Evolutionary conservation across 768 basidiomycete genomes (phyloP), one percentile per base, ranked within the genome.

Genomic region (Calocybe indica): DNA sequence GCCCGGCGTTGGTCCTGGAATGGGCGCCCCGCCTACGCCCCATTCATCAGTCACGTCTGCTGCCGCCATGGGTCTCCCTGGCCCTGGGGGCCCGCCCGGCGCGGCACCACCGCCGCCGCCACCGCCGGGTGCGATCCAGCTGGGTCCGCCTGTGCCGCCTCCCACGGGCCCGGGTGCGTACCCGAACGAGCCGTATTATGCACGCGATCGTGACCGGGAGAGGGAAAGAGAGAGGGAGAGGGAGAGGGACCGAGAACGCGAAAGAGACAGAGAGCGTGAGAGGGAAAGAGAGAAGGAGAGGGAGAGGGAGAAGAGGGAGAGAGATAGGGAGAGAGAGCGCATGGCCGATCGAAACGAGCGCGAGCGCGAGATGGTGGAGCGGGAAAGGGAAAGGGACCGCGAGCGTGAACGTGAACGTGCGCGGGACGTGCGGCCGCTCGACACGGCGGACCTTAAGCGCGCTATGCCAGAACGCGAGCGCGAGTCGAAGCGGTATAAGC

Each of bases 401-500:
- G 61, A 62, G 45, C 51, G 54, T 14, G 34, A 46, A 28, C 47
- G 48, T 43, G 54, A 51, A 51, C 33, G 37, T 37, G 9, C 29
- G 51, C 28, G 55, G 51, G 29, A 51, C 38, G 34, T 50, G 56
- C 9, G 51, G 42, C 39, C 22, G 2, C 42, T 49, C 11, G 61
- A 63, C 37, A 47, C 52, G 32, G 55, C 51, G 30, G 56, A 64
- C 38, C 56, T 62, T 15, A 66, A 62, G 29, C 55, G 66, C 22
- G 75, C 75, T n/a, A 64, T 72, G 13, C 60, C 72, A 5, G 50
- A 53, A 5, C 69, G 71, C 48, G 72, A 75, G 51, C 68, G 82
- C 37, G 83, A 85, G 51, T 66, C 76, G 11, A 85, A 84, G 62
- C 72, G 83, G 43, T 67, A 78, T 50, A 85, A 83, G 60, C 73